These are phyloP conservation scores for Metschnikowia bowlesiae DNA, from an alignment of 805 yeast genomes.

Conservation along the genomic window DNA sequence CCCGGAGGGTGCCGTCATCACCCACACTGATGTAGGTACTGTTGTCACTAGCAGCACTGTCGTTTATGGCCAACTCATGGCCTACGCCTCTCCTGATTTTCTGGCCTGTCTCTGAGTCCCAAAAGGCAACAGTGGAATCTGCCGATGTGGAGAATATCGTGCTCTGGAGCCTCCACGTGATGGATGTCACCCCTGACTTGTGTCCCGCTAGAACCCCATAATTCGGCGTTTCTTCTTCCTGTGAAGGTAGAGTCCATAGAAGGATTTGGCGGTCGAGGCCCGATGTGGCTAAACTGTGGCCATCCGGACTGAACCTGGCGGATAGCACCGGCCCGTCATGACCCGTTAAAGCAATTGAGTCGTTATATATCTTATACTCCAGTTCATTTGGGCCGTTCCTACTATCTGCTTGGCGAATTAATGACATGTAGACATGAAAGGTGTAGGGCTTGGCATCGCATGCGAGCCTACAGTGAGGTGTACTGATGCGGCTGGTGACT, in stretches of 20 bases:
- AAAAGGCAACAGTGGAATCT: constrained; percentile 55
- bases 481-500: constrained; percentile 1
- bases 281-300: constrained; percentile 54
- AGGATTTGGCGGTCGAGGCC: constrained; percentile 53
- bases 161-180: constrained; percentile 48
- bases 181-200: constrained; percentile 59
- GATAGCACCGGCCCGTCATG: constrained; percentile 53
- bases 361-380: constrained; percentile 19
- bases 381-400: background rate
- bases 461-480: background rate
- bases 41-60: constrained; percentile 37
- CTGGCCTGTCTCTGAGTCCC: constrained; percentile 58
- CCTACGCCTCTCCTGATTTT: constrained; percentile 52
- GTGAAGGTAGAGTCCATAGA: constrained; percentile 42
- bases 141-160: constrained; percentile 51
- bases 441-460: background rate
- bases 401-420: background rate
- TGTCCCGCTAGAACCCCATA: constrained; percentile 51
- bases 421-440: constrained; percentile 6
- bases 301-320: constrained; percentile 49
- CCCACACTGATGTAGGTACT: constrained; percentile 46
- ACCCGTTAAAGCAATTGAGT: constrained; percentile 42
- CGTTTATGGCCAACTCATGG: constrained; percentile 53
- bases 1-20: constrained; percentile 56
- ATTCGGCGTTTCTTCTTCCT: constrained; percentile 27